These are phyloP conservation scores for Gossypium anomalum DNA, from an alignment of 345 rosid species.

Conservation along the genomic window DNA sequence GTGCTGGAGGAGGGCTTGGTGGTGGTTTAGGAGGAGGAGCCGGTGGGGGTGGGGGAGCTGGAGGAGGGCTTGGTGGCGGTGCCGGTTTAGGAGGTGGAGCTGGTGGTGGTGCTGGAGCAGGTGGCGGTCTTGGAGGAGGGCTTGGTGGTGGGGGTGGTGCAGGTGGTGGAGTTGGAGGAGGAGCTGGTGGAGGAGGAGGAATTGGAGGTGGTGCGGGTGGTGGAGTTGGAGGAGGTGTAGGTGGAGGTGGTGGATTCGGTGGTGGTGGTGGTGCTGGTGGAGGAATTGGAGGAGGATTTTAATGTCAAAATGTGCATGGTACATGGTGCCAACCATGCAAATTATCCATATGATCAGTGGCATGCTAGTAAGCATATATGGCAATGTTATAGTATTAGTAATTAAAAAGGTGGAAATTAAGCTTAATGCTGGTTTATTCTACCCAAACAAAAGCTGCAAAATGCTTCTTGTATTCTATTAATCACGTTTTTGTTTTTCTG, in stretches of 20 bases:
- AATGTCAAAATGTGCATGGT: background rate
- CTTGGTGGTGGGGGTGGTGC: background rate
- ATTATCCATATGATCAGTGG: background rate
- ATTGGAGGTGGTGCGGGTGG: constrained; percentile 6
- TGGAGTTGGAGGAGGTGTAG: background rate
- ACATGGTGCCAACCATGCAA: background rate
- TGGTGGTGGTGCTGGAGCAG: background rate
- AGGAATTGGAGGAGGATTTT: constrained; percentile 9
- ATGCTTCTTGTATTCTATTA: background rate
- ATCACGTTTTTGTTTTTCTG: background rate
- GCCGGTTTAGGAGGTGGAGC: background rate
- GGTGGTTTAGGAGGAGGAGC: constrained; percentile 21
- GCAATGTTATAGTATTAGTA: background rate
- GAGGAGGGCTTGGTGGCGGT: background rate
- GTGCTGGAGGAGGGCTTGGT: background rate
- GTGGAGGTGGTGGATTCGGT: constrained; percentile 14
- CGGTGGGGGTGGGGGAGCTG: background rate
- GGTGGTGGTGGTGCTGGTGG: constrained; percentile 18
- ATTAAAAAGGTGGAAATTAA: background rate
- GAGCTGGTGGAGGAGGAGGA: background rate
- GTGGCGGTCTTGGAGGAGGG: constrained; percentile 1
- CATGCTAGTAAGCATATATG: background rate
- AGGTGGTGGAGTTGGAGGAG: constrained; percentile 5
- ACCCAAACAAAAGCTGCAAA: background rate
- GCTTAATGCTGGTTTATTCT: too few species aligned